Conservation (phyloP, 2,329 filamentous ascomycete species). For the Trichoderma atroviride region DNA sequence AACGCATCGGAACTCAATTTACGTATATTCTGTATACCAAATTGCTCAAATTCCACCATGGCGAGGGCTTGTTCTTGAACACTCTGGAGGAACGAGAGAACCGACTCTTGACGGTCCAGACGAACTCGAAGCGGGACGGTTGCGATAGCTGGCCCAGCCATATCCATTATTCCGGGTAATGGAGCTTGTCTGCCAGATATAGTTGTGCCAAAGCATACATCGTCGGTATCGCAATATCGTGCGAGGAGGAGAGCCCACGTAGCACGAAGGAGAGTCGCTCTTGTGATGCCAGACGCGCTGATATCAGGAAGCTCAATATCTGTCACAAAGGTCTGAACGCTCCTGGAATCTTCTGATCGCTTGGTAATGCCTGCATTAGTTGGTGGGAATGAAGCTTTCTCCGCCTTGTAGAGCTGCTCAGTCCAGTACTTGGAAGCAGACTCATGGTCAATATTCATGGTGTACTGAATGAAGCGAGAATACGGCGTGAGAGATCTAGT, state of each 20-base stretch:
- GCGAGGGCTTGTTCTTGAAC: conserved; percentile 25
- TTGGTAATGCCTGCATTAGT: not conserved
- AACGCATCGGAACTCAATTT: conserved; percentile 25
- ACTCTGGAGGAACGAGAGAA: conserved; percentile 8
- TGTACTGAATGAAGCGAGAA: conserved; percentile 19
- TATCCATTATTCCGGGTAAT: conserved; percentile 27
- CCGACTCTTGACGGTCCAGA: not conserved
- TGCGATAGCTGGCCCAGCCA: conserved; percentile 28
- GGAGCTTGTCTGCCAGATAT: conserved; percentile 30
- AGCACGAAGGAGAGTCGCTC: conserved; percentile 33
- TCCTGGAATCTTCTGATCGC: too few relatives aligned
- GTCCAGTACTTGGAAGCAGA: conserved; percentile 9
- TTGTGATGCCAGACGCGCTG: conserved; percentile 23
- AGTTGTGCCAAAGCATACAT: conserved; percentile 29
- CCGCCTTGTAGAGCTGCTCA: conserved; percentile 2
- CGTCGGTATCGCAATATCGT: conserved; percentile 39
- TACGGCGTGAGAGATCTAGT: not conserved
- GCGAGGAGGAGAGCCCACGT: conserved; percentile 41
- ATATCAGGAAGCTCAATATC: conserved; percentile 5
- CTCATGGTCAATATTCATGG: not conserved
- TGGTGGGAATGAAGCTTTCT: conserved; percentile 13
- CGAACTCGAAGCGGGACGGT: conserved; percentile 21
- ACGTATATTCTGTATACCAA: conserved; percentile 32
- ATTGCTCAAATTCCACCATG: conserved; percentile 31
- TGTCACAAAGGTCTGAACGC: not conserved